Percentiles rank a stretch among this genome's conserved stretches.
These are phyloP conservation scores for Cladophialophora psammophila DNA, from an alignment of 2,329 filamentous ascomycete species.

Conservation along the genomic window DNA sequence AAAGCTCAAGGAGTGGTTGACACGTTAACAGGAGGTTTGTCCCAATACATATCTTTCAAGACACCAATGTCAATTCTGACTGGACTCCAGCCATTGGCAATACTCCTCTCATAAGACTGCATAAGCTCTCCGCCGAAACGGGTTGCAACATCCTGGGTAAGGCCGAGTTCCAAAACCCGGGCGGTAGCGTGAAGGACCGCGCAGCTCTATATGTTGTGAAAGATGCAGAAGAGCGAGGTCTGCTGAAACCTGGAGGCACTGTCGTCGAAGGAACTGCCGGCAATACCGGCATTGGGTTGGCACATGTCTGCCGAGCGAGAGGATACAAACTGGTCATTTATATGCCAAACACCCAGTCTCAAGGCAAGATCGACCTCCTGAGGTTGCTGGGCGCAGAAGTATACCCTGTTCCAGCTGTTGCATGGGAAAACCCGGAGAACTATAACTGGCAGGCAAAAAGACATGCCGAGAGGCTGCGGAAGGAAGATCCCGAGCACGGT, in stretches of 20 bases:
- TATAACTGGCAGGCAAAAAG: constrained; percentile 96
- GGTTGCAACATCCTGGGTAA: constrained; percentile 95
- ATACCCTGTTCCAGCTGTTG: constrained; percentile 91
- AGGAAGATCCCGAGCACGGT: constrained; percentile 62
- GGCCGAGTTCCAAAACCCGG: constrained; percentile 98
- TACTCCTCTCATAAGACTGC: constrained; percentile 90
- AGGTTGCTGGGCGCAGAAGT: constrained; percentile 92
- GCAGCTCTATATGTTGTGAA: constrained; percentile 93
- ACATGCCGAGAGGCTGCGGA: constrained; percentile 75
- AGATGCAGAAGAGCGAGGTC: constrained; percentile 87
- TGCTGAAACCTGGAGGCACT: constrained; percentile 84
- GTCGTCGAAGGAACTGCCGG: constrained; percentile 97
- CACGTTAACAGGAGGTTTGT: constrained; percentile 80
- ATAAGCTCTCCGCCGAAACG: constrained; percentile 85
- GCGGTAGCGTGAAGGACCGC: constrained; percentile 94
- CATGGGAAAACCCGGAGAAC: constrained; percentile 93
- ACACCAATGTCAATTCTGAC: not conserved
- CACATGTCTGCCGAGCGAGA: constrained; percentile 90
- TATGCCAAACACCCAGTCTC: constrained; percentile 98
- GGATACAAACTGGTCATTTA: constrained; percentile 98
- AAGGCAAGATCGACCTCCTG: constrained; percentile 95
- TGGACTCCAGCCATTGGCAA: constrained; percentile 82
- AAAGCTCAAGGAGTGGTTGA: constrained; percentile 79
- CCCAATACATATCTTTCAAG: not conserved
- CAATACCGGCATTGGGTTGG: constrained; percentile 97